These are phyloP conservation scores for Coccomyxa subellipsoidea DNA, from an alignment of 163 green algal genomes.

Conservation along the genomic window DNA sequence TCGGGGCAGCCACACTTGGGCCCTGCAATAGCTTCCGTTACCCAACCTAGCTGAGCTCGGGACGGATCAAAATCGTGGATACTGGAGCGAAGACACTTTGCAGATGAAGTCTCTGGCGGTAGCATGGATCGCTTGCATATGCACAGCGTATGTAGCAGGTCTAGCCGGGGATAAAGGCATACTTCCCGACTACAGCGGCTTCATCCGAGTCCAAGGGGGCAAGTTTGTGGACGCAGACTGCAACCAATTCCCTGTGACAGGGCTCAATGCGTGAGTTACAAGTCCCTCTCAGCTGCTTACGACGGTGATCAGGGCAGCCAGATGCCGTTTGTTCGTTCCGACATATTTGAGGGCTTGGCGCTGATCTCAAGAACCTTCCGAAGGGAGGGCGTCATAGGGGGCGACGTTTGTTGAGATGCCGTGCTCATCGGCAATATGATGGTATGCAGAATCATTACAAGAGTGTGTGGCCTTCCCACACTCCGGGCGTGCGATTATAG, in stretches of 20 bases:
- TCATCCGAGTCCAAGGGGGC: constrained; percentile 12
- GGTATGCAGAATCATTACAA: too few species aligned
- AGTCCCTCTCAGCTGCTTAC: not conserved
- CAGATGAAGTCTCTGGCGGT: not conserved
- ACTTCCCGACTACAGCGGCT: constrained; percentile 4
- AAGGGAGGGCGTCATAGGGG: not conserved
- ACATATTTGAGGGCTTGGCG: not conserved
- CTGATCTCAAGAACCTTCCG: not conserved
- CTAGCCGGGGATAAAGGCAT: not conserved
- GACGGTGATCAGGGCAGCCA: not conserved
- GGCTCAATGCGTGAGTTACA: constrained; percentile 2
- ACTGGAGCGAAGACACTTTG: not conserved
- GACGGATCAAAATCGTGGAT: not conserved
- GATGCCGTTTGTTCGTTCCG: not conserved
- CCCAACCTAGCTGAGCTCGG: not conserved
- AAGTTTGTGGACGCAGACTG: constrained; percentile 8
- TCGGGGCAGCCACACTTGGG: not conserved
- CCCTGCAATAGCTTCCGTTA: not conserved
- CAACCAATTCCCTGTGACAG: constrained; percentile 6
- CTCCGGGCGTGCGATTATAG: too few species aligned
- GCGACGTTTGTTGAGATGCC: too few species aligned
- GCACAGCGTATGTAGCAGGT: not conserved
- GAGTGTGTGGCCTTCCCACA: too few species aligned
- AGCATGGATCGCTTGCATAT: not conserved
- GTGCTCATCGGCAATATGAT: too few species aligned